A percentile compares a stretch with the other conserved stretches of the same genome.
These are phyloP conservation scores for Fraxinus americana DNA, from an alignment of 257 asterid species.

Conservation along the genomic window DNA sequence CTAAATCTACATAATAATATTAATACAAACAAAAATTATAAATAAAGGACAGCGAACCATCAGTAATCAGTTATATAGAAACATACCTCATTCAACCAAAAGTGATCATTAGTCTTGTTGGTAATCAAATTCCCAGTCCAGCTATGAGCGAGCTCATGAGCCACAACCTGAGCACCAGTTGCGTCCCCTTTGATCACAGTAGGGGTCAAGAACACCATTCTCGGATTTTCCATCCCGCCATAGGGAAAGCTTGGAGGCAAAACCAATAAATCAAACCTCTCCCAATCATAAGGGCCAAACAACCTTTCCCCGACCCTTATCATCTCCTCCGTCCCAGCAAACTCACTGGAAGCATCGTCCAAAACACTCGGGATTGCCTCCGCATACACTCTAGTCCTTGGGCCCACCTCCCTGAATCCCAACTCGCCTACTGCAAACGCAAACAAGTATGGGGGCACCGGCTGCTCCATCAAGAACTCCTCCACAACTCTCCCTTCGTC, in stretches of 20 bases:
- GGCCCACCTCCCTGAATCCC: constrained; percentile 88
- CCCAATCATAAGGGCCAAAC: constrained; percentile 95
- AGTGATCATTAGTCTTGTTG: constrained; percentile 90
- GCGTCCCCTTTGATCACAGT: constrained; percentile 93
- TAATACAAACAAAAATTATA: background rate
- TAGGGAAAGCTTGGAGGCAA: constrained; percentile 96
- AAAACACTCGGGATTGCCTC: constrained; percentile 61
- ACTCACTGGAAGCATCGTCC: constrained; percentile 83
- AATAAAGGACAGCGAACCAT: background rate
- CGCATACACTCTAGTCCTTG: constrained; percentile 75
- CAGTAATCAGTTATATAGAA: background rate
- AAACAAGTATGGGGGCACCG: constrained; percentile 83
- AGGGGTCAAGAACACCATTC: constrained; percentile 93
- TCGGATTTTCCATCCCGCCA: constrained; percentile 98
- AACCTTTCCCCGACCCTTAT: constrained; percentile 81
- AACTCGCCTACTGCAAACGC: constrained; percentile 95
- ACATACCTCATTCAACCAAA: constrained; percentile 98
- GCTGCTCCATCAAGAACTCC: constrained; percentile 92
- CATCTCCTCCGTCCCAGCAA: constrained; percentile 90
- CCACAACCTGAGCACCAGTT: constrained; percentile 85
- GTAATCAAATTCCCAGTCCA: constrained; percentile 98
- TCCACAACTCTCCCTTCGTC: constrained; percentile 81
- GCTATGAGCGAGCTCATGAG: constrained; percentile 98
- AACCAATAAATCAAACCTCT: constrained; percentile 92
- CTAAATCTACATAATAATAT: background rate